Conservation (phyloP, 805 yeast genomes). For the Kuraishia piskuri region DNA sequence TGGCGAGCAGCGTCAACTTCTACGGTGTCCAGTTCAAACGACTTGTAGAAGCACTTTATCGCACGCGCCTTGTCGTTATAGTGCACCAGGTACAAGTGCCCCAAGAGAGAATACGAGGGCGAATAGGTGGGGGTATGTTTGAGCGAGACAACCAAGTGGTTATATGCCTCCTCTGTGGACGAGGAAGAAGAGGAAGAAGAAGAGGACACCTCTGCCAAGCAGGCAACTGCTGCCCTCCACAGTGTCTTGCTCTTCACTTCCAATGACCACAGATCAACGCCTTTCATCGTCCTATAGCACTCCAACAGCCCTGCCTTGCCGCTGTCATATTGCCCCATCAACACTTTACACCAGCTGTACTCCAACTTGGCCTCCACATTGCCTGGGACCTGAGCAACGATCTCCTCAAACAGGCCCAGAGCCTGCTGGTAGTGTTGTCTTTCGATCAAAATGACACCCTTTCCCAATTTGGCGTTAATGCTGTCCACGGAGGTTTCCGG, state of each 20-base stretch:
- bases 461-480: conserved; percentile 67
- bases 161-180: conserved; percentile 41
- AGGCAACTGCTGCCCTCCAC: conserved; percentile 72
- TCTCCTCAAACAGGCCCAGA: conserved; percentile 37
- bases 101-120: conserved; percentile 76
- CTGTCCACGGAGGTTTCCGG: conserved; percentile 32
- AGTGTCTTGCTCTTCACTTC: conserved; percentile 51
- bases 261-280: conserved; percentile 46
- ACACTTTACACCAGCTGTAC: conserved; percentile 70
- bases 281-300: conserved; percentile 28
- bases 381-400: conserved; percentile 38
- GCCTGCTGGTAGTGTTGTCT: conserved; percentile 53
- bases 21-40: conserved; percentile 77
- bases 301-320: conserved; percentile 46
- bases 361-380: conserved; percentile 58
- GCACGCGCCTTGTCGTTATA: conserved; percentile 61
- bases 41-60: conserved; percentile 78
- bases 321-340: conserved; percentile 33
- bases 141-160: conserved; percentile 49
- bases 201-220: conserved; percentile 21
- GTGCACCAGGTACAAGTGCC: conserved; percentile 55
- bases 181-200: conserved; percentile 14
- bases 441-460: conserved; percentile 69
- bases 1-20: conserved; percentile 69
- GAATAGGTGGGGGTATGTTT: conserved; percentile 60